Conservation (phyloP, 169 alveolate genomes). For the Cryptosporidium meleagridis region DNA sequence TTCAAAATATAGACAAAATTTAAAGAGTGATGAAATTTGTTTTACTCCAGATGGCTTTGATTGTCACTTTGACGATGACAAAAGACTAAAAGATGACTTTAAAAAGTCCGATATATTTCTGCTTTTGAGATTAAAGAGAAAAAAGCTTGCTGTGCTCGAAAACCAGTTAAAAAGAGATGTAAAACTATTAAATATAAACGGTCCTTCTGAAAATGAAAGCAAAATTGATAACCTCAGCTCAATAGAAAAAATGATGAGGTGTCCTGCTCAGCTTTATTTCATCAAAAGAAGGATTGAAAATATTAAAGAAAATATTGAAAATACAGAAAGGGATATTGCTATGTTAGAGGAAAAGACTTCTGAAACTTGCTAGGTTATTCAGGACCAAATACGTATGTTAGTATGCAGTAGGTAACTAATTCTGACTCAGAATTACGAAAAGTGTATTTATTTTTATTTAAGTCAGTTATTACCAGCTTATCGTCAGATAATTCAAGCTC, state of each 20-base stretch:
- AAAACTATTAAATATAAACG: neutral
- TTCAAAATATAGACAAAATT: neutral
- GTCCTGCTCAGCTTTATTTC: conserved; percentile 65
- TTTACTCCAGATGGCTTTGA: conserved; percentile 26
- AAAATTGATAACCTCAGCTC: neutral
- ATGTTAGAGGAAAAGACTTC: conserved; percentile 47
- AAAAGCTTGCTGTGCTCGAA: conserved; percentile 26
- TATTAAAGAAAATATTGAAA: conserved; percentile 61
- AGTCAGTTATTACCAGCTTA: conserved; percentile 28
- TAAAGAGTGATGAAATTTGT: neutral
- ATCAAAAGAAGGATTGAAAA: conserved; percentile 52
- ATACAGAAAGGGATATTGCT: conserved; percentile 48
- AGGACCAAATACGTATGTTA: conserved; percentile 68
- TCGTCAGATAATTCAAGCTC: conserved; percentile 42
- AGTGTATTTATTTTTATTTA: conserved; percentile 40
- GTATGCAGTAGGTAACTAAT: conserved; percentile 53
- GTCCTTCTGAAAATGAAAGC: neutral
- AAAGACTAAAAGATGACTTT: conserved; percentile 10
- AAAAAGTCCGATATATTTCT: conserved; percentile 37
- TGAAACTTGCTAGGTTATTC: conserved; percentile 24
- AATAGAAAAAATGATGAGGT: neutral
- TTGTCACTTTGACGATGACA: neutral
- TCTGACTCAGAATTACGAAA: neutral
- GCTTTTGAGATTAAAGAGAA: conserved; percentile 38
- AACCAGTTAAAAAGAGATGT: conserved; percentile 31